Evolutionary conservation across 2,329 filamentous ascomycete species (phyloP).

Genomic region (Ceratocystiopsis minuta): DNA sequence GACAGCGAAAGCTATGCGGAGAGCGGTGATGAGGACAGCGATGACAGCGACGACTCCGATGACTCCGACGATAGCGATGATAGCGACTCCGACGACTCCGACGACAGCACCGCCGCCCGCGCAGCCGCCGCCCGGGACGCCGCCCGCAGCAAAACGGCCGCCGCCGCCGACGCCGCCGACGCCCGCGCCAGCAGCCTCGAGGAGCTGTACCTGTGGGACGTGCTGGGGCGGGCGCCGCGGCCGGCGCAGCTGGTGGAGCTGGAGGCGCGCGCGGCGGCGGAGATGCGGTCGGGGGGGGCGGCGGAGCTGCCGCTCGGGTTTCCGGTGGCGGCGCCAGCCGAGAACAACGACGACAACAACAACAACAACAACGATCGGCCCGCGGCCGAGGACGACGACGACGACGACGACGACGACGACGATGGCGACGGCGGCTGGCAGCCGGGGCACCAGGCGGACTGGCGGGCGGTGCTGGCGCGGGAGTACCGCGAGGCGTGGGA

Average conservation of each 20-base stretch:
- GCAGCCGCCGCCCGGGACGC: constrained; percentile 8
- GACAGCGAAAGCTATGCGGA: neutral
- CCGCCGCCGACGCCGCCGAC: constrained; percentile 26
- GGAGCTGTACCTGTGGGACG: constrained; percentile 27
- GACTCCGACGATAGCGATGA: too few species aligned
- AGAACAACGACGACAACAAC: neutral
- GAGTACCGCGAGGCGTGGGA: constrained; percentile 18
- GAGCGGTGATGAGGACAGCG: neutral
- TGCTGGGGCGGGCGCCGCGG: constrained; percentile 23
- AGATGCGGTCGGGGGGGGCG: too few species aligned
- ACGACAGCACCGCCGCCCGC: constrained; percentile 19
- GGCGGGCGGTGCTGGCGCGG: constrained; percentile 11
- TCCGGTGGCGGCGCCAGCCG: neutral
- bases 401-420: constrained; percentile 14
- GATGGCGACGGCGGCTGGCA: constrained; percentile 4
- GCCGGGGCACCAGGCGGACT: neutral
- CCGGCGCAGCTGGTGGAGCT: too few species aligned
- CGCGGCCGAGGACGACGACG: neutral
- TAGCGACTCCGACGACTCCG: constrained; percentile 5
- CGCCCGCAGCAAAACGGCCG: constrained; percentile 20
- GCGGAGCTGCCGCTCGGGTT: neutral
- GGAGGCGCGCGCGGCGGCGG: too few species aligned
- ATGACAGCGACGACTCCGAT: constrained; percentile 1
- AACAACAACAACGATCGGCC: constrained; percentile 16
- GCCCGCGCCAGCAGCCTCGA: constrained; percentile 21